A percentile compares a stretch with the other conserved stretches of the same genome.
These are phyloP conservation scores for Fusarium verrucosum DNA, from an alignment of 2,329 filamentous ascomycete species.

Conservation along the genomic window DNA sequence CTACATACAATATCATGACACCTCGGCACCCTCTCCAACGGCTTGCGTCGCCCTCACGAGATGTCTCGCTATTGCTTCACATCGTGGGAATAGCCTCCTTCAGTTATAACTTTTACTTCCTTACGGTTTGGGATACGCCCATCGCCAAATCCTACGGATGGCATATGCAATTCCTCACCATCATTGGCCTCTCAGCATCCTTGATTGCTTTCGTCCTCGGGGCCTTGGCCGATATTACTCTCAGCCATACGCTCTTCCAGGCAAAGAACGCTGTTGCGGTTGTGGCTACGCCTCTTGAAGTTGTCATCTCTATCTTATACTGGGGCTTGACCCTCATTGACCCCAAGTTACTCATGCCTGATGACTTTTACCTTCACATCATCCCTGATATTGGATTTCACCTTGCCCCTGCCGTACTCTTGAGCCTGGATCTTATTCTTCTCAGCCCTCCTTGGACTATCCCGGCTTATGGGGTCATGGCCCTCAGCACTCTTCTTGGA, in stretches of 20 bases:
- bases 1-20: conserved; percentile 48
- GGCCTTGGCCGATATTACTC: conserved; percentile 70
- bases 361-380: conserved; percentile 64
- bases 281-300: conserved; percentile 73
- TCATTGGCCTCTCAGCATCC: conserved; percentile 72
- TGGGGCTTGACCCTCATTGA: conserved; percentile 73
- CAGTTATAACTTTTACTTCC: conserved; percentile 61
- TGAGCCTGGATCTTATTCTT: conserved; percentile 72
- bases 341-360: conserved; percentile 61
- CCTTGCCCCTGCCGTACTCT: conserved; percentile 70
- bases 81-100: conserved; percentile 63
- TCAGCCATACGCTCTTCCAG: conserved; percentile 66
- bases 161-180: conserved; percentile 78
- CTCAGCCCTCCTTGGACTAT: conserved; percentile 79
- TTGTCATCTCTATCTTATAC: conserved; percentile 76
- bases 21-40: conserved; percentile 70
- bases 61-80: conserved; percentile 71
- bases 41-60: conserved; percentile 70
- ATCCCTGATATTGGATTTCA: conserved; percentile 72
- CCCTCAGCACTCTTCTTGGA: conserved; percentile 66
- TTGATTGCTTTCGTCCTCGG: conserved; percentile 69
- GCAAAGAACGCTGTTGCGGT: conserved; percentile 74
- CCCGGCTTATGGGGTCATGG: conserved; percentile 65
- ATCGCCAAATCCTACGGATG: conserved; percentile 70
- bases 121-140: conserved; percentile 59